phyloP scores from a whole-genome alignment of 257 asterid species.

The Gentiana dahurica region DNA sequence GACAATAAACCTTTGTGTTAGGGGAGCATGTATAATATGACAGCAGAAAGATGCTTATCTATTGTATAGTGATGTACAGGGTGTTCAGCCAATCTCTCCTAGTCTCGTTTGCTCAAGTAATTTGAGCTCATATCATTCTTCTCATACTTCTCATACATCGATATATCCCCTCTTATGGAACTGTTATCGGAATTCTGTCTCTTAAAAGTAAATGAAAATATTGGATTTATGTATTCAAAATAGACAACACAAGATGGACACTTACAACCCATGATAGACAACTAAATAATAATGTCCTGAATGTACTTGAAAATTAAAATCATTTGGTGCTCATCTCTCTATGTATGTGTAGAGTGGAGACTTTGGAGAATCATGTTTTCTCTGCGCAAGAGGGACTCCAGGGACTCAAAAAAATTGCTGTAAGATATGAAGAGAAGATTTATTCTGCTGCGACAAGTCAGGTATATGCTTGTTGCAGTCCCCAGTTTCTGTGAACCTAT shows the following conservation, averaged over 20 bases:
- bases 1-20: too few relatives aligned
- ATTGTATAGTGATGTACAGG: too few relatives aligned
- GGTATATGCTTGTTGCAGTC: conserved; percentile 22
- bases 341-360: conserved; percentile 56
- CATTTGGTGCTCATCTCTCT: too few relatives aligned
- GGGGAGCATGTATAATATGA: too few relatives aligned
- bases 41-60: too few relatives aligned
- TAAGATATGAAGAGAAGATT: conserved; percentile 80
- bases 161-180: too few relatives aligned
- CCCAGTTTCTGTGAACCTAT: neutral
- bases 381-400: conserved; percentile 71
- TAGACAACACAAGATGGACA: neutral
- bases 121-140: too few relatives aligned
- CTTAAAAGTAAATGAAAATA: too few relatives aligned
- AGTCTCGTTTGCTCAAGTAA: too few relatives aligned
- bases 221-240: neutral
- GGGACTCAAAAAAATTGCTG: conserved; percentile 77
- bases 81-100: too few relatives aligned
- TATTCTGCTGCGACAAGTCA: conserved; percentile 71
- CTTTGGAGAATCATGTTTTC: conserved; percentile 74
- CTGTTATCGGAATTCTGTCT: too few relatives aligned
- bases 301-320: neutral
- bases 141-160: too few relatives aligned
- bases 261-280: neutral
- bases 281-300: neutral